Base-by-base conservation (phyloP, 176 grass and related monocot genomes). In the Avena atlantica region DNA sequence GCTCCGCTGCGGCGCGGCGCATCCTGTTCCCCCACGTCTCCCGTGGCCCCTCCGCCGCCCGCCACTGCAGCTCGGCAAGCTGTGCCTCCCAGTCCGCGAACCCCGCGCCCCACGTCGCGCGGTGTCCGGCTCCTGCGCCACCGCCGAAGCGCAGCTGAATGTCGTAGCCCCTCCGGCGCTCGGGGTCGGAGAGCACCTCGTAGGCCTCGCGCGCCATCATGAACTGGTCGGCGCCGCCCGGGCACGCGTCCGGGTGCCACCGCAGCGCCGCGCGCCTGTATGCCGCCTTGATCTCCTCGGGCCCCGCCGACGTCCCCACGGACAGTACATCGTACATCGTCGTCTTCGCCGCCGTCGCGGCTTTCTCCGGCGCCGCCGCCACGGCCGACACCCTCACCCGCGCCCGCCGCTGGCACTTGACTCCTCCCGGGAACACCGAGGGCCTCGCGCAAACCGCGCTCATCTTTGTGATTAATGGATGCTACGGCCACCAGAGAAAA, bases 241-340 rank as follows among this genome's bases (percentile, higher is more conserved):
- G 60, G 87, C 94, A 95, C 9, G 89, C 81, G 88, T 98, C 93
- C 72, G 95, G 95, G 90, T 98, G 95, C 91, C 93, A 98, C 51
- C 86, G 85, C 87, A 79, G 85, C 37, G 91, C 95, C 16, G 85
- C 83, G 48, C 79, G 76, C 72, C 93, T n/a, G 93, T 93, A 98
- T 70, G 91, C 95, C 44, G 91, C 85, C 88, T 93, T 95, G 83
- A 98, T 98, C 87, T 98, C 95, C 16, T 85, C 89, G 3, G 82
- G 60, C 7, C 83, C 45, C 16, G 93, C 93, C 9, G 89, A 64
- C 36, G 91, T 76, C 25, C 80, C 63, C 81, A 98, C 84, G 34
- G 83, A 78, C 56, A 98, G 87, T 64, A 92, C 50, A 51, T 95
- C 95, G 95, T 98, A 98, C 91, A 98, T 93, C 78, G 84, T 89